phyloP scores from a whole-genome alignment of 2,329 filamentous ascomycete species.

The Zasmidium cellare region DNA sequence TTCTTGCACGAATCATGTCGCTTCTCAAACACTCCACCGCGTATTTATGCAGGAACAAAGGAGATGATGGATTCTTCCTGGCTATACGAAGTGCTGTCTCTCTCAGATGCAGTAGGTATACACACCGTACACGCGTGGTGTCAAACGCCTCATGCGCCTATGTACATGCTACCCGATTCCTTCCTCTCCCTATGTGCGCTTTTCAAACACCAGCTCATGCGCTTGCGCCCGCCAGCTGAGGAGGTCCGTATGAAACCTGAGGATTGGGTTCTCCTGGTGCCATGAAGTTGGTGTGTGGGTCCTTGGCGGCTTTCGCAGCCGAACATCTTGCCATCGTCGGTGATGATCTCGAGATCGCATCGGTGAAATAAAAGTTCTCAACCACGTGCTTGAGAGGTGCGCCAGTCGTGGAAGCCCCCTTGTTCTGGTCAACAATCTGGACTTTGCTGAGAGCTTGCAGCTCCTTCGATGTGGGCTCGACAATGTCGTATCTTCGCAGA shows the following conservation, averaged over 20 bases:
- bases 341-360: conserved; percentile 93
- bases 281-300: conserved; percentile 53
- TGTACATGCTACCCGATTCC: conserved; percentile 5
- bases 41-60: neutral
- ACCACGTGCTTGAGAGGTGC: conserved; percentile 79
- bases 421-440: conserved; percentile 95
- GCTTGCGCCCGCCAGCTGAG: conserved; percentile 23
- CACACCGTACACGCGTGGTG: conserved; percentile 5
- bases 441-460: conserved; percentile 80
- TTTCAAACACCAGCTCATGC: conserved; percentile 14
- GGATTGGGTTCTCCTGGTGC: conserved; percentile 46
- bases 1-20: neutral
- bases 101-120: neutral
- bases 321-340: conserved; percentile 98
- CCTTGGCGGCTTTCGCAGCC: conserved; percentile 73
- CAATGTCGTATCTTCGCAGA: conserved; percentile 83
- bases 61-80: neutral
- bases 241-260: conserved; percentile 43
- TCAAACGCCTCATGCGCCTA: conserved; percentile 15
- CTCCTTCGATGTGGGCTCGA: conserved; percentile 66
- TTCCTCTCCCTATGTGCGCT: neutral
- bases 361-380: conserved; percentile 98
- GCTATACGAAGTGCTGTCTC: conserved; percentile 2
- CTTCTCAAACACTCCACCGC: neutral
- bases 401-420: conserved; percentile 73